Evolutionary conservation across 2,329 filamentous ascomycete genomes (phyloP).

Genomic region (Penicillium frequentans): DNA sequence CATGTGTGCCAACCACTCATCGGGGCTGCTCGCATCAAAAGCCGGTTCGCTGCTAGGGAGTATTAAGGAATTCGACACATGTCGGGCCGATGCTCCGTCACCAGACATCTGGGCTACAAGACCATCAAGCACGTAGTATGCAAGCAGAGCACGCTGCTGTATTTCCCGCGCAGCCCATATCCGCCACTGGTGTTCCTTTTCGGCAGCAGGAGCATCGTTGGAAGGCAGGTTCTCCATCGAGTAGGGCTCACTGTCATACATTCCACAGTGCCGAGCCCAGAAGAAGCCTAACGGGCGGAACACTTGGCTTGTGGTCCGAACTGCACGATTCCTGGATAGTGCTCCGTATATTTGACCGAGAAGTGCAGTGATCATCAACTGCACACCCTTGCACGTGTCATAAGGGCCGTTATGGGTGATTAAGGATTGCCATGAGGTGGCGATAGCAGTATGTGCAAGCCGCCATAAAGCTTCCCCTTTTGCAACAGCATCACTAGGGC

Average conservation of each 20-base stretch:
- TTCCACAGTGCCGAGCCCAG: constrained; percentile 48
- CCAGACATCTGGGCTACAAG: constrained; percentile 47
- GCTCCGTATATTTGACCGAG: constrained; percentile 47
- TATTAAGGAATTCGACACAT: constrained; percentile 43
- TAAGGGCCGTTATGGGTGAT: constrained; percentile 46
- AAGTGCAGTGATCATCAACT: constrained; percentile 45
- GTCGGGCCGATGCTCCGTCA: constrained; percentile 43
- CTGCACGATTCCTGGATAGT: constrained; percentile 44
- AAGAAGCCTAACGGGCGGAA: constrained; percentile 48
- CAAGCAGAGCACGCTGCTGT: constrained; percentile 46
- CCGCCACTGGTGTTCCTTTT: constrained; percentile 45
- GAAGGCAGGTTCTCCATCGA: constrained; percentile 36
- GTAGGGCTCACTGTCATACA: constrained; percentile 41
- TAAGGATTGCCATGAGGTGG: constrained; percentile 48
- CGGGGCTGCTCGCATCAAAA: constrained; percentile 42
- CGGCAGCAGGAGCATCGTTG: constrained; percentile 27
- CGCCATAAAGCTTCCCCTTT: constrained; percentile 49
- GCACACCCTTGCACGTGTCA: constrained; percentile 46
- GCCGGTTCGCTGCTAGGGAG: constrained; percentile 42
- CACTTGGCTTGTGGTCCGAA: constrained; percentile 46
- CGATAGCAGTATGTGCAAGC: constrained; percentile 46
- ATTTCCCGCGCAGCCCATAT: constrained; percentile 47
- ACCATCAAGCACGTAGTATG: constrained; percentile 48
- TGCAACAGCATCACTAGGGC: constrained; percentile 43
- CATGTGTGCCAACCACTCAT: constrained; percentile 44